A percentile compares a stretch with the other conserved stretches of the same genome.
Conservation (phyloP, 179 eudicot genomes). For the Spinacia oleracea region DNA sequence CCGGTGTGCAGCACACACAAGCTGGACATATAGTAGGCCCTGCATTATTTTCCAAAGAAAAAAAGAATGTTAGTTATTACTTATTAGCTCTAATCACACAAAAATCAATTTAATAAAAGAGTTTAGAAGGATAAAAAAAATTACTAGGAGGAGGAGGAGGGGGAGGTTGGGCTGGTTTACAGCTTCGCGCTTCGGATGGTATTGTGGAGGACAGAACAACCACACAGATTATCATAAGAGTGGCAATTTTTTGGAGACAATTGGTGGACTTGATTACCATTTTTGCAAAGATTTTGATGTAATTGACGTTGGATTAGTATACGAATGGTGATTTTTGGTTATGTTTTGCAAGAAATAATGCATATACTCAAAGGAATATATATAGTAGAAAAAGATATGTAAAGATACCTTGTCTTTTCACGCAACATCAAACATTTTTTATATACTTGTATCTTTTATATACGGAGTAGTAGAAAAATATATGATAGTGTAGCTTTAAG, state of each 20-base stretch:
- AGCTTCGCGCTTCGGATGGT: constrained; percentile 13
- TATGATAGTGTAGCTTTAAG: too few species aligned
- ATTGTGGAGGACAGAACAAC: constrained; percentile 5
- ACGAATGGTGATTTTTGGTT: not conserved
- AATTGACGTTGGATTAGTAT: not conserved
- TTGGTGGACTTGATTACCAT: constrained; percentile 19
- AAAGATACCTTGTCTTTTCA: too few species aligned
- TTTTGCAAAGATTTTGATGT: not conserved
- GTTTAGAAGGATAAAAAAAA: not conserved
- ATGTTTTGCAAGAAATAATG: not conserved
- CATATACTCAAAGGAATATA: too few species aligned
- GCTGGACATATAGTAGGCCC: constrained; percentile 33
- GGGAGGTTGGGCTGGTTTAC: not conserved
- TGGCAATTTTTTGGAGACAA: not conserved
- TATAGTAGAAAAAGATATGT: too few species aligned
- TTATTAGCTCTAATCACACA: not conserved
- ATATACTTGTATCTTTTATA: too few species aligned
- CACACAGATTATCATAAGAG: constrained; percentile 11
- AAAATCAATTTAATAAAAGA: not conserved
- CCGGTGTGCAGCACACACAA: constrained; percentile 32
- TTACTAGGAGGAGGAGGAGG: constrained; percentile 26
- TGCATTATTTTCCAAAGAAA: not conserved
- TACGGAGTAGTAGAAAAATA: too few species aligned
- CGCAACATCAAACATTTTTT: too few species aligned
- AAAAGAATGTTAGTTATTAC: not conserved